Evolutionary conservation across 345 rosid genomes (phyloP), one percentile per base, ranked within the genome.

Genomic region (Laguncularia racemosa): DNA sequence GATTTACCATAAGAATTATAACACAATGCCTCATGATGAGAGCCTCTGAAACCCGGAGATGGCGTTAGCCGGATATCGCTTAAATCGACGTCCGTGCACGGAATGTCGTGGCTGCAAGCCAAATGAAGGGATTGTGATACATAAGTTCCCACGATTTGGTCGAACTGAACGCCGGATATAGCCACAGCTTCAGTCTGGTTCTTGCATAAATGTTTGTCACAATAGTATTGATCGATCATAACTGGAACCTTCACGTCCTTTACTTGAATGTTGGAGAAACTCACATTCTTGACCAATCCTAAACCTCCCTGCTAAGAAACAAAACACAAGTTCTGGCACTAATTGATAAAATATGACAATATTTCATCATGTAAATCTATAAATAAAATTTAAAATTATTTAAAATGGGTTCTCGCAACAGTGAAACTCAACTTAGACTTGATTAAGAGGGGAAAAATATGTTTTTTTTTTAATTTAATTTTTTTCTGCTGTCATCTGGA

Each of bases 1-100:
- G 90, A 79, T 71, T 82, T 85, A 14, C 98, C 98, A 56, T 84
- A 88, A 3, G 98, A 85, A 71, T 91, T 85, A 84, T 84, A 85
- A 52, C 98, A 91, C 64, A 85, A 48, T 20, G 78, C 81, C 72
- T 72, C 71, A 46, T 62, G 65, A 46, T 64, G 65, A 46, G 65
- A 67, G 58, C 81, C 73, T 53, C 68, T 17, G 54, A 50, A 59
- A 44, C 53, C 57, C 0, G 53, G 49, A 0, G 89, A 81, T 12
- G 95, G 88, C 63, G 67, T 74, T 67, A 91, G 20, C 64, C 72
- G 82, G 62, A 91, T 80, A 48, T 81, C 75, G 12, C 66, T 73
- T 12, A 91, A 74, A 55, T 88, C 84, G 16, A 91, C 92, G 44
- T 79, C 83, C 0, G 65, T 76, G 79, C 98, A 91, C 3, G 96